A percentile compares a stretch with the other conserved stretches of the same genome.
Conservation (phyloP, 2,329 filamentous ascomycete genomes). For the Hortaea werneckii region DNA sequence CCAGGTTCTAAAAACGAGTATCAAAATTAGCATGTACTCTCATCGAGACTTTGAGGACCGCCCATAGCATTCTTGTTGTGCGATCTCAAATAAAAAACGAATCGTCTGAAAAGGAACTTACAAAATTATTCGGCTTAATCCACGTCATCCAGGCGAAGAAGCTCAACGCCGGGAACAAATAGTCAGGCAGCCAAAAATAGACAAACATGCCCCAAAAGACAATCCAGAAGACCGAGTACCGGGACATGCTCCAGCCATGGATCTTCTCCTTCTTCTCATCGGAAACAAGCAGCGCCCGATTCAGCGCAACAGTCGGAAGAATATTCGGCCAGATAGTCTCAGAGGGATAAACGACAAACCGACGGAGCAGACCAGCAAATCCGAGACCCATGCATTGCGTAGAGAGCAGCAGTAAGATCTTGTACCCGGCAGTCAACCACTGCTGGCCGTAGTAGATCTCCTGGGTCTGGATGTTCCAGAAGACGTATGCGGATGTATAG, state of each 20-base stretch:
- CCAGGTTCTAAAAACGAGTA: slow-evolving; percentile 42
- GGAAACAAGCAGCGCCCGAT: slow-evolving; percentile 51
- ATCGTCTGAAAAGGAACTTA: no score
- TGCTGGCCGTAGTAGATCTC: slow-evolving; percentile 2
- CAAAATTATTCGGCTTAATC: slow-evolving; percentile 76
- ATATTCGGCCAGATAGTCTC: slow-evolving; percentile 33
- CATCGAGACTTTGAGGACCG: no score
- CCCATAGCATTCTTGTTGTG: no score
- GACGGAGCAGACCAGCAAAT: slow-evolving; percentile 69
- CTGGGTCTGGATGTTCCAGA: slow-evolving; percentile 6
- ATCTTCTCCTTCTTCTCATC: background rate
- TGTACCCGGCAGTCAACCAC: slow-evolving; percentile 5
- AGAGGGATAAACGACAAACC: slow-evolving; percentile 56
- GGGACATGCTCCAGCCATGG: slow-evolving; percentile 56
- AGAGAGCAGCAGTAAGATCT: slow-evolving; percentile 3
- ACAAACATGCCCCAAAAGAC: slow-evolving; percentile 61
- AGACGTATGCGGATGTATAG: slow-evolving; percentile 1
- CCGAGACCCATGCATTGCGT: slow-evolving; percentile 71
- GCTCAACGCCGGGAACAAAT: slow-evolving; percentile 73
- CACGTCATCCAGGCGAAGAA: slow-evolving; percentile 86
- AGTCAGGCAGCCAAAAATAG: slow-evolving; percentile 72
- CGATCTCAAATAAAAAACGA: no score
- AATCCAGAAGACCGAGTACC: slow-evolving; percentile 74
- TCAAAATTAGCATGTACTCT: no score
- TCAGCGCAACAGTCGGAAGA: slow-evolving; percentile 80